phyloP scores from a whole-genome alignment of 2,329 filamentous ascomycete genomes.

The Aureobasidium sp. region DNA sequence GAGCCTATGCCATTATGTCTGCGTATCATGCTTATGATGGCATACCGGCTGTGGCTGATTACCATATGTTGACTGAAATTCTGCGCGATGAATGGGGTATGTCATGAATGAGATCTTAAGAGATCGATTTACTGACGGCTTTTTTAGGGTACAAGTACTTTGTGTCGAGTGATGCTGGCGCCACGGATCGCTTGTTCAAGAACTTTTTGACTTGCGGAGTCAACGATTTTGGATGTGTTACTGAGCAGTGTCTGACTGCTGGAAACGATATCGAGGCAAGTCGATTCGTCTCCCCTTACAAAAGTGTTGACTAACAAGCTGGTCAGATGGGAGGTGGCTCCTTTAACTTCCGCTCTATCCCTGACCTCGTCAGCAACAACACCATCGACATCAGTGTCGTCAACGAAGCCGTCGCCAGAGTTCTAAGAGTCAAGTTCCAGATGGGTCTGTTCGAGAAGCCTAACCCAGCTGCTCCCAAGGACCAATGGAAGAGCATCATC shows the following conservation, averaged over 20 bases:
- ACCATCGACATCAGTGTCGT: conserved; percentile 54
- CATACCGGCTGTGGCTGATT: conserved; percentile 58
- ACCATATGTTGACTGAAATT: conserved; percentile 61
- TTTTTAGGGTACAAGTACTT: conserved; percentile 55
- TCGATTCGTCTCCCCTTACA: not conserved
- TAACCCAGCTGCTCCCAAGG: conserved; percentile 51
- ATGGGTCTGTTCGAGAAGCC: conserved; percentile 66
- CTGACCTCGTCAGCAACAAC: conserved; percentile 55
- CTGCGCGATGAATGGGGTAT: conserved; percentile 59
- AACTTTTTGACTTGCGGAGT: conserved; percentile 58
- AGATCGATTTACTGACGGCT: not conserved
- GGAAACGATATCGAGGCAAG: conserved; percentile 59
- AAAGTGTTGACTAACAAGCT: not conserved
- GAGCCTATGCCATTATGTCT: conserved; percentile 63
- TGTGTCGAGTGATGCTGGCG: conserved; percentile 61
- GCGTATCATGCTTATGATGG: conserved; percentile 69
- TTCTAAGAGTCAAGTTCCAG: conserved; percentile 61
- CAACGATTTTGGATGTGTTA: conserved; percentile 57
- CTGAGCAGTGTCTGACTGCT: conserved; percentile 55
- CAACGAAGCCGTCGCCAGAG: conserved; percentile 59
- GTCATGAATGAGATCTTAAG: not conserved
- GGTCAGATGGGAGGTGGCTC: conserved; percentile 53
- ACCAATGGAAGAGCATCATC: conserved; percentile 52
- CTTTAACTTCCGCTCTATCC: conserved; percentile 62
- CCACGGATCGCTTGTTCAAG: conserved; percentile 59